Percentiles rank a stretch among this genome's conserved stretches.
Evolutionary conservation across 495 filamentous ascomycete genomes (phyloP).

Genomic region (Friedmanniomyces simplex): DNA sequence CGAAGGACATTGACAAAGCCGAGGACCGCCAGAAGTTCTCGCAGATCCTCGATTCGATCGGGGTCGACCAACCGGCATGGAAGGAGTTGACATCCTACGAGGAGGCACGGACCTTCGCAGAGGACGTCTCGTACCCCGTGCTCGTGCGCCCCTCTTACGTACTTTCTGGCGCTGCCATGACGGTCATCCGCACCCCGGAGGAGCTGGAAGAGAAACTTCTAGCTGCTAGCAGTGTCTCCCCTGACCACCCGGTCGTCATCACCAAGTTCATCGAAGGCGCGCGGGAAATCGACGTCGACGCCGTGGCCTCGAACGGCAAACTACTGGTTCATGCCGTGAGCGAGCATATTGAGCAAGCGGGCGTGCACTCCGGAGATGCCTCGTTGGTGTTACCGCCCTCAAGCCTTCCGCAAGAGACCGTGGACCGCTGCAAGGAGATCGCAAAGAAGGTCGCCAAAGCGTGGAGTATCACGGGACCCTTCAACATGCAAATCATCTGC

Average conservation of each 20-base stretch:
- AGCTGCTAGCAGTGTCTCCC: conserved; percentile 82
- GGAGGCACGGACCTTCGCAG: conserved; percentile 76
- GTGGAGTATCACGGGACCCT: conserved; percentile 92
- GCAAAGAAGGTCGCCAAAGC: conserved; percentile 93
- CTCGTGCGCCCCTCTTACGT: conserved; percentile 92
- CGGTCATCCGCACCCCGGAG: conserved; percentile 78
- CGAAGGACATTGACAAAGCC: conserved; percentile 89
- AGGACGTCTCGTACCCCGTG: conserved; percentile 80
- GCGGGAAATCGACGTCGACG: conserved; percentile 96
- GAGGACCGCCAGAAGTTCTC: conserved; percentile 98
- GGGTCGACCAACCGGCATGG: conserved; percentile 95
- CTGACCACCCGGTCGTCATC: conserved; percentile 94
- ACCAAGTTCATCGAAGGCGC: conserved; percentile 97
- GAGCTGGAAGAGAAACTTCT: conserved; percentile 82
- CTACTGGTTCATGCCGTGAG: conserved; percentile 88
- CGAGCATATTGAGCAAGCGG: conserved; percentile 92
- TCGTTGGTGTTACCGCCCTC: conserved; percentile 82
- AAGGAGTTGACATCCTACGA: conserved; percentile 87
- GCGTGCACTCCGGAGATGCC: conserved; percentile 93
- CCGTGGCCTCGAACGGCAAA: conserved; percentile 77
- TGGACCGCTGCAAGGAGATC: conserved; percentile 84
- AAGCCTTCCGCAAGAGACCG: conserved; percentile 60
- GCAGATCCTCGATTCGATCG: conserved; percentile 89
- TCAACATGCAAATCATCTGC: conserved; percentile 99
- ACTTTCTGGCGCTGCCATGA: conserved; percentile 95